Evolutionary conservation across 129 eudicot species (phyloP), one percentile per base, ranked within the genome.

Genomic region (Gnaphalium uliginosum): DNA sequence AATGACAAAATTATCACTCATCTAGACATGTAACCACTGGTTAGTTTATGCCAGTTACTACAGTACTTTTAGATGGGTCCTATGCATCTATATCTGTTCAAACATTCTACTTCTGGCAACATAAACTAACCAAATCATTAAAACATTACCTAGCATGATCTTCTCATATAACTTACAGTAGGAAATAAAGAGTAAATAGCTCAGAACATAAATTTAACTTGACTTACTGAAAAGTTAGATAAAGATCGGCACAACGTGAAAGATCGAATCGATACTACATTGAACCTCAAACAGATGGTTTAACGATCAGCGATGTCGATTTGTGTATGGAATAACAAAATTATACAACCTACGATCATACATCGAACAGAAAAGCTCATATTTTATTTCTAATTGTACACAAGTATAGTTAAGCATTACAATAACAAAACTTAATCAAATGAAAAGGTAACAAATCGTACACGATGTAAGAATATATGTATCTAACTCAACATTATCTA

Each of bases 361-460:
- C 60, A n/a, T 54, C 24, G 18, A 46, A 46, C 53, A 11, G 53
- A 14, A 46, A 13, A 11, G 53, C 18, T 46, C 53, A 14, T 14
- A 43, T 46, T 3, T 13, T 46, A 13, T 46, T 13, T 14, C 3
- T n/a, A 46, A 14, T 46, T 46, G 18, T 46, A 46, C 53, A 14
- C 3, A 21, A 56, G 23, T 56, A 56, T 56, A 19, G 25, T 56
- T 23, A 51, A 32, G 33, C 50, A 51, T 64, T 63, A 79, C 78
- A 79, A 32, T 37, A 64, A 72, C 62, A 71, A 63, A 79, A 46
- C 65, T 33, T 79, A 66, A 67, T 73, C 56, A 61, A 66, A 41
- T 9, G 19, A 80, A 57, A 73, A 66, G 48, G 75, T 56, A n/a
- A 56, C 68, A 27, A 48, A 26, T 57, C 64, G 6, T 72, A 79